Evolutionary conservation across 345 rosid species (phyloP), one percentile per base, ranked within the genome.

Genomic region (Populus nigra): DNA sequence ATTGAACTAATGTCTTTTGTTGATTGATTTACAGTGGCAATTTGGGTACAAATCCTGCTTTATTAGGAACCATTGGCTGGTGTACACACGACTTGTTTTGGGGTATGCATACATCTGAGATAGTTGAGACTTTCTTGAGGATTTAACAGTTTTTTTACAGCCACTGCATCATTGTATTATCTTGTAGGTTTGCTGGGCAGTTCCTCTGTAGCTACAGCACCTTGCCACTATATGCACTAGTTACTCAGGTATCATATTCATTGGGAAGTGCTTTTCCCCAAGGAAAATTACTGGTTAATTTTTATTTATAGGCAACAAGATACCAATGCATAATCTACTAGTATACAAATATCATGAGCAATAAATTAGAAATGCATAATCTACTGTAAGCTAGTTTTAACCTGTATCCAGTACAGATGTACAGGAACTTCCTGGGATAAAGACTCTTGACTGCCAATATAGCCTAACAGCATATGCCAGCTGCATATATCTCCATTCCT

Each of bases 131-230:
- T 75, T 77, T 66, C 23, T 50, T 67, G 12, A 50, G 29, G 57
- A 11, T 74, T 29, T 72, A 68, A 68, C 55, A 23, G 65, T 45
- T 25, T 17, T 71, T 69, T 10, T 41, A 41, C 22, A 20, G 29
- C 49, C 7, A 76, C 45, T 31, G 45, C 31, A n/a, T 29, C 43
- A 16, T 71, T 78, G 63, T 62, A 17, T 66, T 79, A 18, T 78
- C 67, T 72, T 86, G 77, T 73, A 93, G 99, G 86, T 90, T 92
- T 85, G 80, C 91, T 10, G 96, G 96, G 68, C 99, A 92, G 74
- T 95, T 95, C 72, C 88, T 93, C 31, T 93, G 99, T 88, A 95
- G 99, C 87, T 95, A 95, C 87, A 93, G 97, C 89, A 95, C 98
- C 78, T 76, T 95, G 79, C 98, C 99, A 38, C 91, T 95, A 36